Evolutionary conservation across 2,329 filamentous ascomycete species (phyloP), one percentile per base, ranked within the genome.

Genomic region (Penicillium paneum): DNA sequence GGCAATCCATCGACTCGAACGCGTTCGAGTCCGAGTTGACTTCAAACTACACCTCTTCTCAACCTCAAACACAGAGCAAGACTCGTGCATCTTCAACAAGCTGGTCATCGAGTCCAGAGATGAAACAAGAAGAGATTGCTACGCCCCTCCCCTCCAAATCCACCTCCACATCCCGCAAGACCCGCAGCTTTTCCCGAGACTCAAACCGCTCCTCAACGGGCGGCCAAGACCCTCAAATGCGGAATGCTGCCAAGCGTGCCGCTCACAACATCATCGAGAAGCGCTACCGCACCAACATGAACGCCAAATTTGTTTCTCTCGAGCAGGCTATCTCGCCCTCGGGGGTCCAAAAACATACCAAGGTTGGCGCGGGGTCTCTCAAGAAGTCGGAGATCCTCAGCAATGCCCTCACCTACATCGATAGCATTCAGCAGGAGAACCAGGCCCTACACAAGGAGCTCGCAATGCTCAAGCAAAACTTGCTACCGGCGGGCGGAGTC

Each of bases 251-350:
- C 49, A 74, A 74, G 56, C 69, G 72, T 4, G 72, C 72, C 15
- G 72, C 72, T 3, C 72, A 74, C 61, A 74, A 74, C 59, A 68
- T 74, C 61, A 74, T 74, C 47, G 72, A 74, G 54, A 74, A 74
- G 57, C 72, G 72, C 11, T 74, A 74, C 54, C 71, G 72, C 34
- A 74, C 72, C 46, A 74, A 74, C 61, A 74, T 74, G 72, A 74
- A 74, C 46, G 71, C 72, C 63, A 74, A 74, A 41, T 74, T 74
- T 44, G 64, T 74, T 1, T 64, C 72, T 0, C 60, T 74, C n/a
- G 72, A 73, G 42, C 68, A 74, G 50, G 71, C 70, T 10, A 72
- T 73, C 54, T 64, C 61, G 1, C 55, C 61, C 38, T 60, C 65
- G 5, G 61, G 60, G 6, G 56, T 62, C n/a, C 62, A 64, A 32